Percentiles rank a stretch among this genome's conserved stretches.
Conservation (phyloP, 2,329 filamentous ascomycete species). For the Diaporthe batatas region DNA sequence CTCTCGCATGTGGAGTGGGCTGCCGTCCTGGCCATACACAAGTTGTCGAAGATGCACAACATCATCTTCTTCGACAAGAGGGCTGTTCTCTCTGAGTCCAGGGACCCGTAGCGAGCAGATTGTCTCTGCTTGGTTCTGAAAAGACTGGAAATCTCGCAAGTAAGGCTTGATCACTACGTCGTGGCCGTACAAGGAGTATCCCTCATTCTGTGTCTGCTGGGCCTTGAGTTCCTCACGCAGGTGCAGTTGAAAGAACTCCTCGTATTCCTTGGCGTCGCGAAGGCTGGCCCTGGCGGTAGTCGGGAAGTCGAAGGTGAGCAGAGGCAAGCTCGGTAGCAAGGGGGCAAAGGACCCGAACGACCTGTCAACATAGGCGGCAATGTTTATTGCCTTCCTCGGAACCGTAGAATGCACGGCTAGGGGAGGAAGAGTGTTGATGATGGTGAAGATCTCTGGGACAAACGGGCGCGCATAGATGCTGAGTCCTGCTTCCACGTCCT, state of each 20-base stretch:
- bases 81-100: conserved; percentile 45
- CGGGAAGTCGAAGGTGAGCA: neutral
- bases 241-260: conserved; percentile 42
- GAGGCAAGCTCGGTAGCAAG: conserved; percentile 29
- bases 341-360: conserved; percentile 32
- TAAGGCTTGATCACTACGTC: conserved; percentile 34
- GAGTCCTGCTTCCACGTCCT: conserved; percentile 34
- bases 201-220: conserved; percentile 41
- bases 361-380: conserved; percentile 28
- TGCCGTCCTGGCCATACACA: conserved; percentile 22
- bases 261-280: conserved; percentile 39
- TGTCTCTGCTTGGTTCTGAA: conserved; percentile 31
- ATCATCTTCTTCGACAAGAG: conserved; percentile 45
- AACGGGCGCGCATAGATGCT: conserved; percentile 45
- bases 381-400: conserved; percentile 37
- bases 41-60: conserved; percentile 45
- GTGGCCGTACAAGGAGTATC: conserved; percentile 44
- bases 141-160: neutral
- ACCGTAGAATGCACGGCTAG: conserved; percentile 28
- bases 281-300: neutral
- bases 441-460: conserved; percentile 41
- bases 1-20: conserved; percentile 29
- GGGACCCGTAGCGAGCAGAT: conserved; percentile 42
- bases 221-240: conserved; percentile 40
- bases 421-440: conserved; percentile 42